These are phyloP conservation scores for Volvox africanus DNA, from an alignment of 139 green algal species.

Conservation along the genomic window DNA sequence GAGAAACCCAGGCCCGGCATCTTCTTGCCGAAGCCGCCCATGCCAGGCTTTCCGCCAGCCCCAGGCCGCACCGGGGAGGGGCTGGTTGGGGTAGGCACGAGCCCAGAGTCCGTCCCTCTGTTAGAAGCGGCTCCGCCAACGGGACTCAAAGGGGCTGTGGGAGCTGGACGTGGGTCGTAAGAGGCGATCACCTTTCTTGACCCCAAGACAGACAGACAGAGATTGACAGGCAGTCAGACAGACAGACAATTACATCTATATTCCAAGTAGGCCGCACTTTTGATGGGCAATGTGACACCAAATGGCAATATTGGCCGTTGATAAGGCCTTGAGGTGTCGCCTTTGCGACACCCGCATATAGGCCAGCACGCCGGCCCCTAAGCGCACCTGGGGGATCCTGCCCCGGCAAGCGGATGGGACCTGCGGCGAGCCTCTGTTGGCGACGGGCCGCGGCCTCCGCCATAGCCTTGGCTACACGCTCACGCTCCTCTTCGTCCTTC, in stretches of 20 bases:
- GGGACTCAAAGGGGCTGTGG: not conserved
- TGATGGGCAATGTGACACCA: no score
- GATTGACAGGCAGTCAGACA: no score
- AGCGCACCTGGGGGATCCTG: not conserved
- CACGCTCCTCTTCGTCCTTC: slow-evolving; percentile 54
- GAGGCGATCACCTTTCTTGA: no score
- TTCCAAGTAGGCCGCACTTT: no score
- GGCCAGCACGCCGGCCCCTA: no score
- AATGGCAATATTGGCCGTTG: no score
- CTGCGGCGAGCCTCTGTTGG: slow-evolving; percentile 6
- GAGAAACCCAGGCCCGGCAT: not conserved
- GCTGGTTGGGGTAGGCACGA: slow-evolving; percentile 13
- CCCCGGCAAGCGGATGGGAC: slow-evolving; percentile 40
- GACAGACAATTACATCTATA: no score
- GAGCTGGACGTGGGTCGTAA: not conserved
- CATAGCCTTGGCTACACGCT: slow-evolving; percentile 36
- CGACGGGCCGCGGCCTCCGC: slow-evolving; percentile 8
- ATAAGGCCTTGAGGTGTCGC: no score
- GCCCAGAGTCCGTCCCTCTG: not conserved
- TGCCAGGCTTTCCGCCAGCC: not conserved
- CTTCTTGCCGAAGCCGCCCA: slow-evolving; percentile 27
- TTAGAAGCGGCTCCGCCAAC: not conserved
- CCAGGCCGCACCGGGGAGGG: not conserved
- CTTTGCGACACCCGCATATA: no score
- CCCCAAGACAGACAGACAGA: no score